Base-by-base conservation (phyloP, 1,284 basidiomycete genomes). In the Trametes pubescens region DNA sequence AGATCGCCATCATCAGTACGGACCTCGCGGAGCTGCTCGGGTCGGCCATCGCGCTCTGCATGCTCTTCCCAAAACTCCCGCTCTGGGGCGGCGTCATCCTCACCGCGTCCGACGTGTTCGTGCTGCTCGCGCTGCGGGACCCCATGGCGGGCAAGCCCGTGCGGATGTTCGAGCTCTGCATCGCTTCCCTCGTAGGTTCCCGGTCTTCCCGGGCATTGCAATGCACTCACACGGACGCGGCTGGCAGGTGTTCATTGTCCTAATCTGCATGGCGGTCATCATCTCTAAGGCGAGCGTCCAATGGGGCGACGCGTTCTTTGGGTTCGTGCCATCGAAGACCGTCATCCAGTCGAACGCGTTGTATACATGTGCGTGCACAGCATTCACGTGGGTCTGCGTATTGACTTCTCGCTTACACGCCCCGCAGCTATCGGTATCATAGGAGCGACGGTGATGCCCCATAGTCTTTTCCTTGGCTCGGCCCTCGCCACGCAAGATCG, bases 361-460 rank as follows among this genome's bases (percentile, higher is more conserved):
- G 2, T 99, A 98, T 75, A 89, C 90, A 9, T 91, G 93, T 91
- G 73, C 56, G 84, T 60, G 6, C 52, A 18, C 24, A 37, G 37
- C 35, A 32, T 14, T 24, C 38, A 37, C 35, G 38, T 49, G 43
- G 10, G 18, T n/a, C 16, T n/a, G n/a, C 10, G 10, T 38, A 16
- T 48, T 34, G 5, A 8, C 22, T 16, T 40, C 53, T 61, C 34
- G 22, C 54, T 32, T 3, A n/a, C 55, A 71, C 29, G 56, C n/a
- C 29, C 49, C 32, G 32, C 70, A 93, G 91, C 92, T 29, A 91
- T 94, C 49, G 93, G 94, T 59, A 90, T 94, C 63, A 75, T 94
- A 13, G 93, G 93, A 22, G 92, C 93, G 1, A 95, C 93, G 0
- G 88, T 94, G 48, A 95, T 90, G 96, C 96, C 96, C 0, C 96